phyloP scores from a whole-genome alignment of 495 filamentous ascomycete species.

The Talaromyces wortmannii region DNA sequence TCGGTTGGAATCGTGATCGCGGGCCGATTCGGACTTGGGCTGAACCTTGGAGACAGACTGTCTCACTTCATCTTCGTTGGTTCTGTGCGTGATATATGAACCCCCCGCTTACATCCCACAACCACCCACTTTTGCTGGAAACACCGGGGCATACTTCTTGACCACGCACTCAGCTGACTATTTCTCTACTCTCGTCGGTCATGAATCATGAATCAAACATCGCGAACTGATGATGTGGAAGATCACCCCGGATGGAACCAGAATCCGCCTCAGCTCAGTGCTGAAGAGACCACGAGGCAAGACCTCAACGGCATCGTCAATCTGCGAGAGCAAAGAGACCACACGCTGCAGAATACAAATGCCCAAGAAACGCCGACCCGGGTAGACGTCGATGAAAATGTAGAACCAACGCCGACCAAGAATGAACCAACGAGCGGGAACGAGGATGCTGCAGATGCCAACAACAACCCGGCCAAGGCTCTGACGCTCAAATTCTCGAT shows the following conservation, averaged over 20 bases:
- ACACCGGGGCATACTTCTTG: too few relatives aligned
- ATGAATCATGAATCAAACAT: slow-evolving; percentile 58
- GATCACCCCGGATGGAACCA: slow-evolving; percentile 53
- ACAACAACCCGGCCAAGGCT: not conserved
- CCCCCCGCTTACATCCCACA: too few relatives aligned
- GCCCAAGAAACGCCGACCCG: not conserved
- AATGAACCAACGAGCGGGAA: not conserved
- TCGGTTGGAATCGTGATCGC: too few relatives aligned
- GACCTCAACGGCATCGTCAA: slow-evolving; percentile 55
- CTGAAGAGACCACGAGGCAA: slow-evolving; percentile 53
- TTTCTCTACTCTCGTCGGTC: not conserved
- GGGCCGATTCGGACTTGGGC: too few relatives aligned
- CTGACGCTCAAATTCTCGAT: not conserved
- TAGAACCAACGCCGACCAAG: not conserved
- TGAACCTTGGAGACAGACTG: too few relatives aligned
- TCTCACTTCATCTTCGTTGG: too few relatives aligned
- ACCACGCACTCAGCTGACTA: not conserved
- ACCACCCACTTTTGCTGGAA: too few relatives aligned
- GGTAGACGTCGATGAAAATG: not conserved
- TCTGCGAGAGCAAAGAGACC: slow-evolving; percentile 27
- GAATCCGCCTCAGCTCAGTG: slow-evolving; percentile 46
- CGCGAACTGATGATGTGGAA: slow-evolving; percentile 51
- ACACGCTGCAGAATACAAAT: slow-evolving; percentile 7
- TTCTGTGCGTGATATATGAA: too few relatives aligned
- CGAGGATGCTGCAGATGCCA: not conserved